A percentile compares a stretch with the other conserved stretches of the same genome.
These are phyloP conservation scores for Cercospora sp. DNA, from an alignment of 2,329 filamentous ascomycete genomes.

Conservation along the genomic window DNA sequence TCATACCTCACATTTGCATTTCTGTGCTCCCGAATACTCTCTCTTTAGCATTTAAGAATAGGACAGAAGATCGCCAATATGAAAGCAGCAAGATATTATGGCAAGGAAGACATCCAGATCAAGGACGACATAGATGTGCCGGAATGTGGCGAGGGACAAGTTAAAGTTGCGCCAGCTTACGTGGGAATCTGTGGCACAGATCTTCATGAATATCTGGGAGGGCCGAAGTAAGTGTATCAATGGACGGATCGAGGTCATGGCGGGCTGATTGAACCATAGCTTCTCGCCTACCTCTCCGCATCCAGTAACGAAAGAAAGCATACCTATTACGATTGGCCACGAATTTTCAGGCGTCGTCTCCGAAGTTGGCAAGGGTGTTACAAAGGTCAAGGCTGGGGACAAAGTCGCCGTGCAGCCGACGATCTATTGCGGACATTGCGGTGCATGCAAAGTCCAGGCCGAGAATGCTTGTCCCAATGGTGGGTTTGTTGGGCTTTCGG, in stretches of 20 bases:
- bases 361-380: constrained; percentile 53
- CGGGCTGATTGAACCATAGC: constrained; percentile 35
- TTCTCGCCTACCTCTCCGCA: constrained; percentile 57
- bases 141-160: constrained; percentile 51
- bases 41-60: neutral
- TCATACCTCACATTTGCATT: neutral
- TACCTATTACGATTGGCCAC: constrained; percentile 63
- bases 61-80: constrained; percentile 39
- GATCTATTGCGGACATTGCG: constrained; percentile 58
- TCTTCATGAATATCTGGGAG: constrained; percentile 39
- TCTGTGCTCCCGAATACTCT: neutral
- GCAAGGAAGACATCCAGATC: constrained; percentile 57
- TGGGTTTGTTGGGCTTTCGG: constrained; percentile 49
- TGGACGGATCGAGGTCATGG: neutral
- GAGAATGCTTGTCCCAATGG: constrained; percentile 61
- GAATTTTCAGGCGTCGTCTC: constrained; percentile 63
- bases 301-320: constrained; percentile 56
- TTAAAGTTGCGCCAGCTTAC: constrained; percentile 49
- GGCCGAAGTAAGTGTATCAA: constrained; percentile 35
- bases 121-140: constrained; percentile 53
- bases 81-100: constrained; percentile 58
- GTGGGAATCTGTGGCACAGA: constrained; percentile 56
- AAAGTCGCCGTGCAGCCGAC: constrained; percentile 62
- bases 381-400: constrained; percentile 55
- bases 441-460: constrained; percentile 54